Evolutionary conservation across 352 stramenopile genomes (phyloP), one percentile per base, ranked within the genome.

Genomic region (Aphanomyces euteiches): DNA sequence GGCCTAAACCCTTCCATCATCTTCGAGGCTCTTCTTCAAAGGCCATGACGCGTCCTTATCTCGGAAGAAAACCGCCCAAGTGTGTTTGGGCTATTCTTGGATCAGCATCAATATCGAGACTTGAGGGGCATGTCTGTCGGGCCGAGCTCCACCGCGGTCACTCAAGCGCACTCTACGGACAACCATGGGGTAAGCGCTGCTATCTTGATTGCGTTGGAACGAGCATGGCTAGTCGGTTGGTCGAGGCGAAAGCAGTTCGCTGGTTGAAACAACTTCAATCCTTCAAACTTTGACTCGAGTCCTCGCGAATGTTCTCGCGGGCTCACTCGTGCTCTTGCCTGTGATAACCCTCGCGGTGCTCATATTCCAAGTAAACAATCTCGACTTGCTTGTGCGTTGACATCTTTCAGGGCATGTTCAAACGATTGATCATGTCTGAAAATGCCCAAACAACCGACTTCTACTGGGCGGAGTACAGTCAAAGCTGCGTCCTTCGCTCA

Each of bases 261-360:
- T 19, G 0, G 17, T 19, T 58, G 50, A 58, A 58, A 58, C 19
- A 28, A 37, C 63, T 1, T 34, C 47, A 17, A 12, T 10, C 0
- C 5, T 63, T 7, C 8, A 60, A 5, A 43, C 21, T 4, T 10
- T 60, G 50, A n/a, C 10, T 5, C 41, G 50, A n/a, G 4, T 60
- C 4, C 4, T 36, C 1, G 56, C 63, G 8, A 69, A 69, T 39
- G 63, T 69, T n/a, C 8, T 61, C 7, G 37, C 63, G 13, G 34
- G 47, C 17, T 59, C 37, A 37, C 15, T 60, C n/a, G 6, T 63
- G 19, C 28, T 69, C 17, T 36, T 69, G 7, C 47, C 63, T 15
- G 15, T 69, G 7, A 21, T 69, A 41, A 69, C 63, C 5, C 36
- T 69, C 17, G 10, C 37, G 15, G 63, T 69, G 13, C 37, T 69